phyloP scores from a whole-genome alignment of 192 early-diverging fungal species.

The Haplosporangium gracile region DNA sequence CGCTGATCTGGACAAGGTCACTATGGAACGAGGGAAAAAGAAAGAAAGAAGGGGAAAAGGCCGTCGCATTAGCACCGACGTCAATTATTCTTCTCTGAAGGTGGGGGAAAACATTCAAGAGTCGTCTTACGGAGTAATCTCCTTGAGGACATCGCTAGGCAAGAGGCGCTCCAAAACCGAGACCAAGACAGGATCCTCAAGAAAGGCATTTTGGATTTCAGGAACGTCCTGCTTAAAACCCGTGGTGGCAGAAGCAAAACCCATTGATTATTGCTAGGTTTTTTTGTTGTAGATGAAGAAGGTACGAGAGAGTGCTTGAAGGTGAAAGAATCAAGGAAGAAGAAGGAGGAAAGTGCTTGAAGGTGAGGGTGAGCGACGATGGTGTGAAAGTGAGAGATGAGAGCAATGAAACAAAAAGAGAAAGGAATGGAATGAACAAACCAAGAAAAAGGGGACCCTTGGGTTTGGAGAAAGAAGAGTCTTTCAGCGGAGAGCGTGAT shows the following conservation, averaged over 20 bases:
- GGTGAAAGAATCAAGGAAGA: neutral
- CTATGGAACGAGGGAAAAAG: slow-evolving; percentile 14
- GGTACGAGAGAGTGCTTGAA: neutral
- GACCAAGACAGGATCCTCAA: slow-evolving; percentile 61
- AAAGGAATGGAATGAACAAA: slow-evolving; percentile 4
- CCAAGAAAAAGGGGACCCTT: neutral
- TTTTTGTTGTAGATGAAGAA: neutral
- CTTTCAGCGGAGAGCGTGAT: neutral
- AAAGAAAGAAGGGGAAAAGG: neutral
- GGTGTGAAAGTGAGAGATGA: neutral
- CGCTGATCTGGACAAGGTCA: slow-evolving; percentile 41
- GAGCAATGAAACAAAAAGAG: neutral
- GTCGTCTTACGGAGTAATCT: slow-evolving; percentile 62
- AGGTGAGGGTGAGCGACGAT: neutral
- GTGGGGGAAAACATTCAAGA: slow-evolving; percentile 10
- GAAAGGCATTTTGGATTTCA: slow-evolving; percentile 36
- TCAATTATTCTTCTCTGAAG: neutral
- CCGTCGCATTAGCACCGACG: neutral
- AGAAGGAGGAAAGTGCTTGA: neutral
- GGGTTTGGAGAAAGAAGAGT: neutral
- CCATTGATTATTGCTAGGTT: slow-evolving; percentile 28
- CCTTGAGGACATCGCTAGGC: slow-evolving; percentile 58
- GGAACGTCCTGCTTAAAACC: slow-evolving; percentile 56
- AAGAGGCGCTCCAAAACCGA: slow-evolving; percentile 63
- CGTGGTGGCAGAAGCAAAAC: slow-evolving; percentile 44